Evolutionary conservation across 495 filamentous ascomycete genomes (phyloP).

Genomic region (Lepidopterella palustris): DNA sequence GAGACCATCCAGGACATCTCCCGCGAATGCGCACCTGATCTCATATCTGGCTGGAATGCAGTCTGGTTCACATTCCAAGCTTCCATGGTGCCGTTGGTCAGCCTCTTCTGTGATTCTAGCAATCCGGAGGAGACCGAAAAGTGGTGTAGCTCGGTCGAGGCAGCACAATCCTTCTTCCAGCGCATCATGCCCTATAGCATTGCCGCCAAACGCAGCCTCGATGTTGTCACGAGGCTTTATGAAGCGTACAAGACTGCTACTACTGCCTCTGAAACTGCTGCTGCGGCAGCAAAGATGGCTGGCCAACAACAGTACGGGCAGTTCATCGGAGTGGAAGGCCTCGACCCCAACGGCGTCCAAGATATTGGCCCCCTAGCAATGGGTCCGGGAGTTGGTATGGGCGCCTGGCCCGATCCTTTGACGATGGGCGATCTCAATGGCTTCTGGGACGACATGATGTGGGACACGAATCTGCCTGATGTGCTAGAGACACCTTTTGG

Average conservation of each 20-base stretch:
- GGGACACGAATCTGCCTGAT: constrained; percentile 31
- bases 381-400: neutral
- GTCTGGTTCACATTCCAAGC: constrained; percentile 82
- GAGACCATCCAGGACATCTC: constrained; percentile 66
- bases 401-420: constrained; percentile 11
- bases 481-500: constrained; percentile 28
- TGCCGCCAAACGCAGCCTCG: constrained; percentile 60
- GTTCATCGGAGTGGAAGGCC: neutral
- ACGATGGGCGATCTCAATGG: constrained; percentile 20
- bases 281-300: neutral
- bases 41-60: constrained; percentile 75
- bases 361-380: constrained; percentile 13
- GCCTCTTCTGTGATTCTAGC: constrained; percentile 41
- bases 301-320: neutral
- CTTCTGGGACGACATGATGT: constrained; percentile 38
- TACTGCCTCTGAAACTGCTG: constrained; percentile 9
- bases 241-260: constrained; percentile 45
- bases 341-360: constrained; percentile 17
- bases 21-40: constrained; percentile 59
- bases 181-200: constrained; percentile 65
- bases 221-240: constrained; percentile 63
- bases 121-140: constrained; percentile 31
- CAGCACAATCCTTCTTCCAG: constrained; percentile 59
- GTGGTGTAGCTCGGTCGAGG: constrained; percentile 53
- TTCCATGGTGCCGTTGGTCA: constrained; percentile 68